A percentile compares a stretch with the other conserved stretches of the same genome.
These are phyloP conservation scores for Lobosporangium transversale DNA, from an alignment of 192 early-diverging fungal species.

Conservation along the genomic window DNA sequence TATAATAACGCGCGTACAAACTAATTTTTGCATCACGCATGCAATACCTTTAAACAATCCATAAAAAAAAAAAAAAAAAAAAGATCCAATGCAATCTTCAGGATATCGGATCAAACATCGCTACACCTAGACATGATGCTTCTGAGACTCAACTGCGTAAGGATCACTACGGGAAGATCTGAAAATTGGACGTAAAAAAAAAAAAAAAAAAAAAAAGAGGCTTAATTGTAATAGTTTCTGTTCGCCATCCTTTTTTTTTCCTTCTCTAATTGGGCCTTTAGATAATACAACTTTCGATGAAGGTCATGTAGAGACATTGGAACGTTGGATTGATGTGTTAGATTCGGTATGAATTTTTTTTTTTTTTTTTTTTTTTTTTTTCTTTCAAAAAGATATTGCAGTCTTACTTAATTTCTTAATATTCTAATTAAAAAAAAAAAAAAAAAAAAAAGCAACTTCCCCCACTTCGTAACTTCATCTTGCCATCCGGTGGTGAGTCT, in stretches of 20 bases:
- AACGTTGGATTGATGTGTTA: constrained; percentile 87
- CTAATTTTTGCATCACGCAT: too few relatives aligned
- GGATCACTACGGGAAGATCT: too few relatives aligned
- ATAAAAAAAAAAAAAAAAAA: not conserved
- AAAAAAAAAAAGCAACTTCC: constrained; percentile 57
- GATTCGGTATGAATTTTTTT: constrained; percentile 66
- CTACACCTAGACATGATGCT: constrained; percentile 77
- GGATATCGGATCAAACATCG: constrained; percentile 92
- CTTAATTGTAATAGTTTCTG: too few relatives aligned
- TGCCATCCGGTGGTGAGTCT: constrained; percentile 84
- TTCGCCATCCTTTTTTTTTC: not conserved
- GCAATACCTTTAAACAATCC: too few relatives aligned
- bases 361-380: constrained; percentile 68
- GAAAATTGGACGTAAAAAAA: too few relatives aligned
- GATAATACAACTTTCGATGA: constrained; percentile 85
- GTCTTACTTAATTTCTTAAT: too few relatives aligned
- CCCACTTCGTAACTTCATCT: constrained; percentile 55
- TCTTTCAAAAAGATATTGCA: not conserved
- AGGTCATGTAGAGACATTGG: constrained; percentile 68
- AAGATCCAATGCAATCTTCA: constrained; percentile 92
- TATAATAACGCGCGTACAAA: too few relatives aligned
- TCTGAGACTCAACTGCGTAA: constrained; percentile 64
- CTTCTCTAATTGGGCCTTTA: constrained; percentile 1
- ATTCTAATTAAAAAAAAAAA: too few relatives aligned
- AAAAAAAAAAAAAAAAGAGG: too few relatives aligned